Base-by-base conservation (phyloP, 1,284 basidiomycete genomes). In the Porodaedalea pini region DNA sequence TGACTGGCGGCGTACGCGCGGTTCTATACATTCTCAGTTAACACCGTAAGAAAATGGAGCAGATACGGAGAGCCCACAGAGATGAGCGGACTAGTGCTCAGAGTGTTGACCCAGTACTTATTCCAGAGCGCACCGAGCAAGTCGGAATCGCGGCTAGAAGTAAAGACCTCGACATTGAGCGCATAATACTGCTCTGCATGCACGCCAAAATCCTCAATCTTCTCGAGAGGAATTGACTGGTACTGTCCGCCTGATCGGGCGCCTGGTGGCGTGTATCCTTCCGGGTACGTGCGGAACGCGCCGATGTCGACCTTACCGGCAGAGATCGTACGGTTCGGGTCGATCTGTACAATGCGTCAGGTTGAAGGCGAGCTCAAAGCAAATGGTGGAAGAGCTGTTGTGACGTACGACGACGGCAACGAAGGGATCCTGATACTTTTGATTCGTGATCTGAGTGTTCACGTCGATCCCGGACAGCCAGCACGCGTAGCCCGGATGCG, bases 241-340 rank as follows among this genome's bases (percentile, higher is more conserved):
- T 97, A 97, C 69, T 94, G 91, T 6, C 86, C 83, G n/a, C 80
- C 70, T 0, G 82, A 77, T 29, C 45, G 45, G 17, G 79, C 71
- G 63, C 79, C 78, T 0, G 91, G 83, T 2, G 94, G 93, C 1
- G 85, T 91, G 73, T 96, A 95, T 63, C 86, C 87, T 70, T 93
- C 90, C 0, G 96, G 96, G 69, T 92, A 99, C 0, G 96, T 98
- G 53, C 96, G 81, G 80, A 99, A 99, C 1, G 96, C 96, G 55
- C 96, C 96, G 64, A 99, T 98, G 71, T 98, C 96, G 39, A 99
- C 97, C 73, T 94, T 94, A 19, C 96, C 97, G 0, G 94, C 94
- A 3, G 94, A 97, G 65, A 99, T 90, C 29, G 97, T 99, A 60
- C 97, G 90, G 74, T 98, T 98, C 13, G 96, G 96, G 71, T 99